Evolutionary conservation across 129 eudicot species (phyloP), one percentile per base, ranked within the genome.

Genomic region (Arctium minus): DNA sequence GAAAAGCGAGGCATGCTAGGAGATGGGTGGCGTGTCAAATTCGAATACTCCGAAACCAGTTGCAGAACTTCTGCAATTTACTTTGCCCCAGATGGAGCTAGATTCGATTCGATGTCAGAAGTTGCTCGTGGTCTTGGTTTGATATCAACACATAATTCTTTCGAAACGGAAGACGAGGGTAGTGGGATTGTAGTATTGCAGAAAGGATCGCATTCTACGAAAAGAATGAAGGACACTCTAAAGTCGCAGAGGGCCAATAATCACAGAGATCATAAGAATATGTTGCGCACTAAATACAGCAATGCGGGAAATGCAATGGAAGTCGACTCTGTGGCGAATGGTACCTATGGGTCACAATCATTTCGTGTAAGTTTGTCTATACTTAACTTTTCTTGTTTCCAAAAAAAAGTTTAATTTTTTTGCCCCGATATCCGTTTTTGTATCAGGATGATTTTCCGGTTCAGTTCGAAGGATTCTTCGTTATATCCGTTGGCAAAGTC

Each of bases 381-480:
- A n/a, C 18, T 31, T 13, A 3, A 15, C 31, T 79, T 5, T 79
- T 60, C 68, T 8, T 2, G 17, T 60, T 60, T 1, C 68, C 29
- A 1, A 2, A 60, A 18, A 50, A 50, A 15, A 29, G 8, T 38
- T 79, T 22, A 22, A 67, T 11, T 44, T 7, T 8, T 42, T 69
- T 29, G 22, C 8, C 53, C 36, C 12, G 18, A 62, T 31, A n/a
- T 37, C 71, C 80, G 82, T 35, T 18, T 22, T 73, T 40, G 62
- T 10, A 73, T 3, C 88, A 86, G 81, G 91, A 87, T 72, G 89
- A 82, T 62, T 88, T 87, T 83, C 95, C 95, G 3, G 85, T 89
- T 81, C 92, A 91, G 60, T 91, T 87, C 82, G 92, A 91, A 91
- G 95, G 89, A 65, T 87, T 91, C 70, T 91, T 81, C 71, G 72